Percentiles rank a stretch among this genome's conserved stretches.
Evolutionary conservation across 768 basidiomycete species (phyloP).

Genomic region (Lyophyllum atratum): DNA sequence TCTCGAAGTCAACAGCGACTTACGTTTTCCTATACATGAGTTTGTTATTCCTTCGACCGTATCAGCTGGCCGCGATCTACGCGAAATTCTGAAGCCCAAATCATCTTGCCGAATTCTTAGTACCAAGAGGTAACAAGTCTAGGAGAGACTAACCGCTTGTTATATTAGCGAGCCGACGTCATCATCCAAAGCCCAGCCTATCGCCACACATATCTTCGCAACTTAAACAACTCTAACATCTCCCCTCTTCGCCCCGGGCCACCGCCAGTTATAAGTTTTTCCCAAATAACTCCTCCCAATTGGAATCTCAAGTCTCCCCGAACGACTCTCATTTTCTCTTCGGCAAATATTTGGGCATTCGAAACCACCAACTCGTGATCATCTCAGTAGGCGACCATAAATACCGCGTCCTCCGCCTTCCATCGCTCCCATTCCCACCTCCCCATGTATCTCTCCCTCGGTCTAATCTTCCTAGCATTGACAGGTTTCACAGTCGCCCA

Average conservation of each 20-base stretch:
- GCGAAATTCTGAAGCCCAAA: neutral
- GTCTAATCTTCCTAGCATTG: neutral
- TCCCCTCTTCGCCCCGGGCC: neutral
- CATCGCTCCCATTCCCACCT: neutral
- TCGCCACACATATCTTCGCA: neutral
- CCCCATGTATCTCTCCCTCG: neutral
- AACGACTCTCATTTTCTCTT: neutral
- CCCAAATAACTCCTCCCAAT: neutral
- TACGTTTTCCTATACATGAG: too few relatives aligned
- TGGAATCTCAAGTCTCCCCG: neutral
- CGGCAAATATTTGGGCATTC: neutral
- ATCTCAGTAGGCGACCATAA: neutral
- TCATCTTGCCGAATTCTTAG: neutral
- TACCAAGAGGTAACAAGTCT: too few relatives aligned
- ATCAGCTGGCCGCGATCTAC: too few relatives aligned
- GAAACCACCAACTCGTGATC: neutral
- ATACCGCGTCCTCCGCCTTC: neutral
- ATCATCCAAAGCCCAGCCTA: neutral
- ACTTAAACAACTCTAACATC: neutral
- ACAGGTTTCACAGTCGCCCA: neutral
- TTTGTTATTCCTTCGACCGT: too few relatives aligned
- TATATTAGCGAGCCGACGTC: neutral
- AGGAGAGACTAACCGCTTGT: too few relatives aligned
- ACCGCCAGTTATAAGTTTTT: neutral
- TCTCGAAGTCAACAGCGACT: too few relatives aligned